Percentiles rank a stretch among this genome's conserved stretches.
These are phyloP conservation scores for Suillus variegatus DNA, from an alignment of 768 basidiomycete genomes.

Conservation along the genomic window DNA sequence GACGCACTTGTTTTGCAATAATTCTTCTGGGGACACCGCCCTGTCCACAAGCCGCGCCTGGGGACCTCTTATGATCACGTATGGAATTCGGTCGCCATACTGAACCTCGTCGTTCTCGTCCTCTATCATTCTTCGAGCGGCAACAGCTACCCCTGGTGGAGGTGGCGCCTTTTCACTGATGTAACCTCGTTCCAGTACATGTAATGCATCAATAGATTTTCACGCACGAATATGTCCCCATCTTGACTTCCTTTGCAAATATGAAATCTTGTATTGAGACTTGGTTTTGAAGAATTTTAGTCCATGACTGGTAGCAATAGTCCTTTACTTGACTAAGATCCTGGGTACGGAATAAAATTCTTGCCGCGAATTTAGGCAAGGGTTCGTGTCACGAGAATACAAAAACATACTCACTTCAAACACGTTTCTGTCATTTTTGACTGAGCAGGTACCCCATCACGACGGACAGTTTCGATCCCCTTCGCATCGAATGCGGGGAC, in stretches of 20 bases:
- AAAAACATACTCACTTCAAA: slow-evolving; percentile 64
- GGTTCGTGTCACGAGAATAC: background rate
- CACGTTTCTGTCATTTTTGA: slow-evolving; percentile 91
- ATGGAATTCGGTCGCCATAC: slow-evolving; percentile 92
- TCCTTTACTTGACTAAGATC: slow-evolving; percentile 89
- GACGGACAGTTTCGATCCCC: slow-evolving; percentile 94
- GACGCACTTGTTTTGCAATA: slow-evolving; percentile 63
- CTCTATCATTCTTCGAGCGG: slow-evolving; percentile 67
- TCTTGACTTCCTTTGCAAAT: slow-evolving; percentile 89
- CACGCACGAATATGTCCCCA: slow-evolving; percentile 88
- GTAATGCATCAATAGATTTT: background rate
- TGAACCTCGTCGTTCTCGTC: slow-evolving; percentile 86
- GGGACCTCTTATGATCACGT: slow-evolving; percentile 75
- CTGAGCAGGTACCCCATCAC: slow-evolving; percentile 90
- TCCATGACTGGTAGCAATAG: slow-evolving; percentile 85
- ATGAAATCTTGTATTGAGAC: slow-evolving; percentile 91
- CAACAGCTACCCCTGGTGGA: slow-evolving; percentile 90
- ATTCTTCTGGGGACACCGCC: slow-evolving; percentile 71
- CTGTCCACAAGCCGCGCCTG: slow-evolving; percentile 70
- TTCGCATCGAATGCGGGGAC: slow-evolving; percentile 92
- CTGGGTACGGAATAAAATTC: slow-evolving; percentile 87
- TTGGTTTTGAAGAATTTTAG: slow-evolving; percentile 77
- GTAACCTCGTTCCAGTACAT: background rate
- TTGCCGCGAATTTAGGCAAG: background rate
- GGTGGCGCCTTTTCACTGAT: slow-evolving; percentile 82